A percentile compares a stretch with the other conserved stretches of the same genome.
Conservation (phyloP, 371 early-diverging fungal genomes). For the Mucor saturninus region DNA sequence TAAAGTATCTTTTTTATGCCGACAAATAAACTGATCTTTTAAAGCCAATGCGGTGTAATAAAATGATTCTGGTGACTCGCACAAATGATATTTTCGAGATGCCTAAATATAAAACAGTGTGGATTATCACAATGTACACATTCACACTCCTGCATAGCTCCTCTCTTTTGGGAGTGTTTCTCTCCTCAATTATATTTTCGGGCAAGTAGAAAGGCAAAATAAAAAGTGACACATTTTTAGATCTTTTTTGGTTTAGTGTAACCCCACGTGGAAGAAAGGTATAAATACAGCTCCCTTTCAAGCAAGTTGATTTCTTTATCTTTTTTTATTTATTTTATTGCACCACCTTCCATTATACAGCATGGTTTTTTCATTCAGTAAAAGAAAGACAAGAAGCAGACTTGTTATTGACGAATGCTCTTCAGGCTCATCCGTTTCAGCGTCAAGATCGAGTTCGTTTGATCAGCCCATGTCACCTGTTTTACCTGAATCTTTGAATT, state of each 20-base stretch:
- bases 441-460: conserved; percentile 19
- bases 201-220: conserved; percentile 1
- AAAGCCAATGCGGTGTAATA: too few species aligned
- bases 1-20: not conserved
- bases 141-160: not conserved
- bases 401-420: conserved; percentile 12
- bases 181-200: conserved; percentile 2
- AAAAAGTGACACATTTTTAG: not conserved
- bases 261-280: conserved; percentile 1
- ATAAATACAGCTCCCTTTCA: not conserved
- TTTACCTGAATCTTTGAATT: conserved; percentile 14
- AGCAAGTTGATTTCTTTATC: not conserved
- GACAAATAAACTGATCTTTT: not conserved
- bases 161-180: not conserved
- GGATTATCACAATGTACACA: not conserved
- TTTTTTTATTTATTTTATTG: not conserved
- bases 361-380: conserved; percentile 15
- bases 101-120: not conserved
- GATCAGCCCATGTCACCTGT: conserved; percentile 20
- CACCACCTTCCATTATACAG: not conserved
- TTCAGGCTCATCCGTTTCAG: conserved; percentile 14
- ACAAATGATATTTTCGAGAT: too few species aligned
- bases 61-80: too few species aligned
- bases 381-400: conserved; percentile 10
- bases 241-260: not conserved